phyloP scores from a whole-genome alignment of 441 rosid genomes.

The Eutrema salsugineum region DNA sequence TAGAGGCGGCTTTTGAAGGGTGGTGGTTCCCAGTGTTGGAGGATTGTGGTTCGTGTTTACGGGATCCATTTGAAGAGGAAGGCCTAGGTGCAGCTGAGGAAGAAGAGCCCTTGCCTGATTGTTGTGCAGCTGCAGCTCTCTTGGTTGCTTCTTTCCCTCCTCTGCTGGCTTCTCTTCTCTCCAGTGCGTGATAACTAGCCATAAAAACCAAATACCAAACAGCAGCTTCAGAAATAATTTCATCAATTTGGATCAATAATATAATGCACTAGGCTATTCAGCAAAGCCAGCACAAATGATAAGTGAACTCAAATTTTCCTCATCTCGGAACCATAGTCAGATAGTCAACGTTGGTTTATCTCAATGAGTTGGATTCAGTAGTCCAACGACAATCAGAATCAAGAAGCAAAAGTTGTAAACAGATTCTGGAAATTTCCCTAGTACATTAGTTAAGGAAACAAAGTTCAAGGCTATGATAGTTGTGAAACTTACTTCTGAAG shows the following conservation, averaged over 20 bases:
- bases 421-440: neutral
- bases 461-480: neutral
- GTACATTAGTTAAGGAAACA: neutral
- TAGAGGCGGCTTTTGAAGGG: constrained; percentile 46
- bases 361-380: neutral
- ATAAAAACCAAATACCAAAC: neutral
- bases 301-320: neutral
- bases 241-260: neutral
- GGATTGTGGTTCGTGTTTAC: constrained; percentile 51
- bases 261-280: neutral
- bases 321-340: neutral
- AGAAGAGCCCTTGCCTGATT: constrained; percentile 54
- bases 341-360: neutral
- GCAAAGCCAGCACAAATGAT: neutral
- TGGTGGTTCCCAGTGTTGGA: constrained; percentile 41
- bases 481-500: constrained; percentile 41
- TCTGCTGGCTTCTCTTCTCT: constrained; percentile 85
- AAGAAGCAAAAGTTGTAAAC: neutral
- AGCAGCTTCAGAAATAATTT: neutral
- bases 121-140: constrained; percentile 55
- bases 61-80: constrained; percentile 52
- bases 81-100: constrained; percentile 49
- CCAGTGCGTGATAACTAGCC: constrained; percentile 73
- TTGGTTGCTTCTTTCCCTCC: constrained; percentile 86
- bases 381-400: neutral